Base-by-base conservation (phyloP, 164 flowering plant genomes). In the Macadamia integrifolia region DNA sequence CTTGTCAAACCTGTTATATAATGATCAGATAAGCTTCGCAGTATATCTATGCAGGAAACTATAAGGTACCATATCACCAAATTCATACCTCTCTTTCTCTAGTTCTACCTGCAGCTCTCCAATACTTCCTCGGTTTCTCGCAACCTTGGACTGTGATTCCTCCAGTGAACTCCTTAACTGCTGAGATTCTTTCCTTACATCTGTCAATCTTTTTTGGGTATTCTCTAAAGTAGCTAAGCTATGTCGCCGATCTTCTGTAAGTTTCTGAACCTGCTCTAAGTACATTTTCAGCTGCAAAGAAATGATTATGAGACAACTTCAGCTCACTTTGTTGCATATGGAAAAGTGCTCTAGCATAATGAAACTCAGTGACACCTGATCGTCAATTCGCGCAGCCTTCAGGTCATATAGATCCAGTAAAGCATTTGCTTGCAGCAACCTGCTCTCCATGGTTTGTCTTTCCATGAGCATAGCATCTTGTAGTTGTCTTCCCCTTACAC, bases 51-150 rank as follows among this genome's bases (percentile, higher is more conserved):
- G 28, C 12, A 9, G 44, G 59, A 49, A 52, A 42, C 9, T 17
- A 44, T 13, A 61, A 10, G 60, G 31, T 66, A 42, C 15, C 64
- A 60, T 23, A 14, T 6, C 42, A 49, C 17, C 43, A 9, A 58
- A 50, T 42, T 10, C 61, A 40, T 29, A 90, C 99, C 95, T 88
- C 75, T 92, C 96, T 46, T 62, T 84, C 77, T 88, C 99, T 52
- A 87, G 69, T 57, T 88, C 91, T 59, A 87, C 84, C 72, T 87
- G 89, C 76, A 76, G 66, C 79, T 77, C 89, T 4, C 78, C 72
- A 74, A 82, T 79, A 72, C 62, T 66, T 9, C 43, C 60, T 69
- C 97, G 86, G 76, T 78, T 75, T 66, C 42, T 73, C 28, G 80
- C 85, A 62, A 84, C 81, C 66, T 85, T 88, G 23, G 76, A 74